Evolutionary conservation across 2,329 filamentous ascomycete genomes (phyloP).

Genomic region (Diaporthe humulicola): DNA sequence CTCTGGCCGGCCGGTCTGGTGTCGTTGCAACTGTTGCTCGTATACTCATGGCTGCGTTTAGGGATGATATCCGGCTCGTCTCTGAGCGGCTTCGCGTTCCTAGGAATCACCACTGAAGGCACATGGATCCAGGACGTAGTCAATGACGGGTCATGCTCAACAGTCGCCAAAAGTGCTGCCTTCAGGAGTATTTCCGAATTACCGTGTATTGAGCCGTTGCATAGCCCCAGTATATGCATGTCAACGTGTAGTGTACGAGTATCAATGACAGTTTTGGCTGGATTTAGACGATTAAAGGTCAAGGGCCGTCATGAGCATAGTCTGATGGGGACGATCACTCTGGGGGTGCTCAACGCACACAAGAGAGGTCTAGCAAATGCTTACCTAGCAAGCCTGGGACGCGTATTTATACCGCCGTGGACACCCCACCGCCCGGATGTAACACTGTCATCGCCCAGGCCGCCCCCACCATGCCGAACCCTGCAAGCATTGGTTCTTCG

Average conservation of each 20-base stretch:
- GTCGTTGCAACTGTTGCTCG: background rate
- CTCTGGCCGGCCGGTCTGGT: no score
- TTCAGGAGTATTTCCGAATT: slow-evolving; percentile 12
- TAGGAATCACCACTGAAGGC: background rate
- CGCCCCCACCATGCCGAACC: background rate
- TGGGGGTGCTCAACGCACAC: background rate
- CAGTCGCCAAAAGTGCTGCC: background rate
- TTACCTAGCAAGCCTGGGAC: background rate
- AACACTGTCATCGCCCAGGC: background rate
- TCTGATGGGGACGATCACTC: background rate
- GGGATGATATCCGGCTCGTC: background rate
- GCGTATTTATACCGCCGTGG: background rate
- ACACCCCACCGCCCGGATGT: background rate
- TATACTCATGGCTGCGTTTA: background rate
- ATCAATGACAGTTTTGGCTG: background rate
- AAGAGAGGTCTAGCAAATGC: no score
- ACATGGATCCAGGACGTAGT: slow-evolving; percentile 3
- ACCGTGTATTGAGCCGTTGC: slow-evolving; percentile 4
- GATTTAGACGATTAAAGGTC: background rate
- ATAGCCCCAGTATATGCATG: slow-evolving; percentile 11
- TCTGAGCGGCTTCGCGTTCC: slow-evolving; percentile 4
- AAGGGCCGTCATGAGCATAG: no score
- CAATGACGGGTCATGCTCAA: background rate
- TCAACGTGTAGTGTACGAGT: background rate
- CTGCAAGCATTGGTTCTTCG: background rate